Percentiles rank a stretch among this genome's conserved stretches.
Evolutionary conservation across 2,329 filamentous ascomycete genomes (phyloP).

Genomic region (Monascus ruber): DNA sequence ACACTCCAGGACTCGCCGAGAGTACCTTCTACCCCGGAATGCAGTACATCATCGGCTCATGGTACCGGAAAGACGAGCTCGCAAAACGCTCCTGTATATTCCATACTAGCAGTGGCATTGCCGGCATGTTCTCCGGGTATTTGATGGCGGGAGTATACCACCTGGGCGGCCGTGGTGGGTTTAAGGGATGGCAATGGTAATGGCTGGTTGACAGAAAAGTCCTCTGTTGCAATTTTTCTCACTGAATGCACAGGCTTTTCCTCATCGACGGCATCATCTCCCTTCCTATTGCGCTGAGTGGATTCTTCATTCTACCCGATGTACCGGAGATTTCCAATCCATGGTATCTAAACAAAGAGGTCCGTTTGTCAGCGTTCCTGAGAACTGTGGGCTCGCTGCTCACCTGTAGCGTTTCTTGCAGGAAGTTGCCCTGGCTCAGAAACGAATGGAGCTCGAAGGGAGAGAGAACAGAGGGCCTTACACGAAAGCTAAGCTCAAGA

Average conservation of each 20-base stretch:
- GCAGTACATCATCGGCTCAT: constrained; percentile 41
- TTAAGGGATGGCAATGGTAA: constrained; percentile 43
- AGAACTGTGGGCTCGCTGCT: no score
- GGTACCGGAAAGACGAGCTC: constrained; percentile 41
- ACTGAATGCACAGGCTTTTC: constrained; percentile 30
- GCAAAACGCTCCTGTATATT: constrained; percentile 44
- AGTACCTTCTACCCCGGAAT: constrained; percentile 43
- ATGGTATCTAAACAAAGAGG: constrained; percentile 36
- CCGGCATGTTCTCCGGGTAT: constrained; percentile 38
- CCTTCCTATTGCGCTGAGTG: constrained; percentile 40
- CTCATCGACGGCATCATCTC: constrained; percentile 45
- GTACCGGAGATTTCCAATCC: constrained; percentile 40
- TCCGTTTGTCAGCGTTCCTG: constrained; percentile 2
- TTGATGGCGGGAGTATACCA: constrained; percentile 44
- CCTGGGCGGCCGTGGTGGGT: constrained; percentile 37
- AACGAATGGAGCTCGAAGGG: constrained; percentile 41
- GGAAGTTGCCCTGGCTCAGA: constrained; percentile 36
- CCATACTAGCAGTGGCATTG: constrained; percentile 37
- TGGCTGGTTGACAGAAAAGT: neutral
- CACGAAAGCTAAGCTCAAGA: constrained; percentile 43
- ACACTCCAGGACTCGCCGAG: constrained; percentile 32
- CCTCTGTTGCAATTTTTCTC: neutral
- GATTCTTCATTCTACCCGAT: constrained; percentile 40
- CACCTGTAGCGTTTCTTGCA: constrained; percentile 2
- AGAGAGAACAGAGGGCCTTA: constrained; percentile 35